A percentile compares a stretch with the other conserved stretches of the same genome.
Conservation (phyloP, 2,329 filamentous ascomycete species). For the Scedosporium aurantiacum region DNA sequence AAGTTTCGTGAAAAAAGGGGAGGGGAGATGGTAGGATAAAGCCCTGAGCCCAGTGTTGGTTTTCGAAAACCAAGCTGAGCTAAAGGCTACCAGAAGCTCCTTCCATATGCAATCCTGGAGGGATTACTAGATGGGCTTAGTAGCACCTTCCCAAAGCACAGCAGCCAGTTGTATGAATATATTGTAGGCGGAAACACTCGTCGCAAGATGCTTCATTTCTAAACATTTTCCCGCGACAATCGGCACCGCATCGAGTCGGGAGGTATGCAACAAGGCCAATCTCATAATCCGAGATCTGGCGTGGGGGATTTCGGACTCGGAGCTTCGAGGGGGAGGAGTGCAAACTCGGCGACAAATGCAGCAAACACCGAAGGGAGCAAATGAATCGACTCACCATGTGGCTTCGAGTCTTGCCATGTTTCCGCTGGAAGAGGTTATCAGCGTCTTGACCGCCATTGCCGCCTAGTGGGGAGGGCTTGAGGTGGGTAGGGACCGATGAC, state of each 20-base stretch:
- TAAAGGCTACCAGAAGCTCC: neutral
- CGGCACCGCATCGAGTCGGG: neutral
- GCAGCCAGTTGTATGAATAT: neutral
- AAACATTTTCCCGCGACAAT: neutral
- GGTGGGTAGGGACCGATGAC: constrained; percentile 65
- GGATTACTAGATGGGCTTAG: no score
- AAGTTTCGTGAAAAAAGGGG: no score
- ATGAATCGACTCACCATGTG: constrained; percentile 56
- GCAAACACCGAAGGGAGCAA: constrained; percentile 1
- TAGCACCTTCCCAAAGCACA: neutral
- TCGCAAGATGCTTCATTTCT: neutral
- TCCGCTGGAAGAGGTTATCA: constrained; percentile 35
- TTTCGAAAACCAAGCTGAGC: neutral
- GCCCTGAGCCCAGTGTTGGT: no score
- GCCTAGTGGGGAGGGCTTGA: constrained; percentile 49
- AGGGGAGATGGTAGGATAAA: no score
- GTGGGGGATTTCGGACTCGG: neutral
- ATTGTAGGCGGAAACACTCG: neutral
- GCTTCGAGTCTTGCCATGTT: constrained; percentile 76
- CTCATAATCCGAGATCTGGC: neutral
- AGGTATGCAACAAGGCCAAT: neutral
- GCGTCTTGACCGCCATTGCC: constrained; percentile 30
- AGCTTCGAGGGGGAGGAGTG: neutral
- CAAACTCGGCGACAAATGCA: neutral
- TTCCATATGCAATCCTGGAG: neutral